Conservation (phyloP, 805 yeast genomes). For the Saturnispora dispora region DNA sequence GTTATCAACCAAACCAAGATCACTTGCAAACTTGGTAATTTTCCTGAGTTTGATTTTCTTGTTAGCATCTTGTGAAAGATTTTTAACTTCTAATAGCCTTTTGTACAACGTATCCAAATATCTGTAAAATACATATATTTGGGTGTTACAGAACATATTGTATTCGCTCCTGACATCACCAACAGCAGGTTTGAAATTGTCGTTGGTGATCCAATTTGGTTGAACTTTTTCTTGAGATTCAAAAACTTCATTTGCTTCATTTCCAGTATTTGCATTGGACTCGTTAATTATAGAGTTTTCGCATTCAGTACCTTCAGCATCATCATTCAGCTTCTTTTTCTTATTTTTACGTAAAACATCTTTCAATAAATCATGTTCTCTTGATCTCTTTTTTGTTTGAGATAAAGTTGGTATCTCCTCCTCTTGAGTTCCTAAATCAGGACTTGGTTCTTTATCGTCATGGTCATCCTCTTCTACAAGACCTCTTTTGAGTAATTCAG, state of each 20-base stretch:
- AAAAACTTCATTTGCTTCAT: slow-evolving; percentile 5
- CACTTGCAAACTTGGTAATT: slow-evolving; percentile 73
- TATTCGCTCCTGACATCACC: slow-evolving; percentile 42
- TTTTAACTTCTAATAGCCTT: slow-evolving; percentile 70
- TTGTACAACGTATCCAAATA: slow-evolving; percentile 73
- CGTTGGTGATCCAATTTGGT: slow-evolving; percentile 28
- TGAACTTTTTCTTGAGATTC: slow-evolving; percentile 23
- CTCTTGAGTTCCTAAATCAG: background rate
- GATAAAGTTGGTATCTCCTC: slow-evolving; percentile 18
- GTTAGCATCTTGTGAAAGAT: slow-evolving; percentile 59
- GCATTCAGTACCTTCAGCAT: slow-evolving; percentile 15
- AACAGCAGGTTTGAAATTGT: slow-evolving; percentile 12
- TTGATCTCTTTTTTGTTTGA: slow-evolving; percentile 35
- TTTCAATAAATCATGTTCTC: slow-evolving; percentile 49
- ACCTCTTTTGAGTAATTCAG: slow-evolving; percentile 28
- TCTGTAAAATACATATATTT: slow-evolving; percentile 83
- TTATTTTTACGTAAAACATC: slow-evolving; percentile 46
- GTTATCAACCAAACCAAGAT: slow-evolving; percentile 69
- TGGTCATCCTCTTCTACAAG: slow-evolving; percentile 21
- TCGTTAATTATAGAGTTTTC: slow-evolving; percentile 15
- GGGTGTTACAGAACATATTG: slow-evolving; percentile 82
- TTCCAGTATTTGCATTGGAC: slow-evolving; percentile 14
- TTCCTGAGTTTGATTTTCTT: slow-evolving; percentile 58
- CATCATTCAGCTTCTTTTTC: slow-evolving; percentile 20
- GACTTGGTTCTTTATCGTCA: slow-evolving; percentile 14